Conservation (phyloP, 2,329 filamentous ascomycete genomes). For the Pezicula rhizophila region DNA sequence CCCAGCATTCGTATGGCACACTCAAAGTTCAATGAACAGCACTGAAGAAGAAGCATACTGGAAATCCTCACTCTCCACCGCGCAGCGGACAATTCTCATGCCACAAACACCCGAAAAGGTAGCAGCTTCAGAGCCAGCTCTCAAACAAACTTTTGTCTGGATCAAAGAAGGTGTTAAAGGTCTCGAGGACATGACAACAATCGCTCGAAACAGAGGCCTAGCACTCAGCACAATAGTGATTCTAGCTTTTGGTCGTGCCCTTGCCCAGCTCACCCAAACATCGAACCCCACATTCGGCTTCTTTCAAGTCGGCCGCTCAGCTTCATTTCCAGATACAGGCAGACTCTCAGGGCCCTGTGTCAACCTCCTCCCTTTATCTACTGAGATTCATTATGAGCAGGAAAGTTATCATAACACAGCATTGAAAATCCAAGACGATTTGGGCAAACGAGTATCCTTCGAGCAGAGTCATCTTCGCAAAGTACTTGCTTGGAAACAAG, state of each 20-base stretch:
- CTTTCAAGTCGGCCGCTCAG: slow-evolving; percentile 3
- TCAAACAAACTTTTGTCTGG: background rate
- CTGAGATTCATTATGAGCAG: background rate
- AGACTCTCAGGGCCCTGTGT: background rate
- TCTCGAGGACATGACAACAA: background rate
- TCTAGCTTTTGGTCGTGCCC: slow-evolving; percentile 1
- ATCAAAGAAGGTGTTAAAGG: background rate
- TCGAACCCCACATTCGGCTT: slow-evolving; percentile 1
- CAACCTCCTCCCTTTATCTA: slow-evolving; percentile 1
- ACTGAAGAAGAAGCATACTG: background rate
- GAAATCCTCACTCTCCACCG: background rate
- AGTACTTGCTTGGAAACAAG: background rate
- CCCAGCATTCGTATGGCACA: background rate
- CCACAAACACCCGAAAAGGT: background rate
- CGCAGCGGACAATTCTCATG: background rate
- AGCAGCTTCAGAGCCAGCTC: background rate
- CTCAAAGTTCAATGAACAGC: background rate
- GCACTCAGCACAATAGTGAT: slow-evolving; percentile 1
- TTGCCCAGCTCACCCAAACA: background rate
- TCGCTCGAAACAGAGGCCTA: background rate
- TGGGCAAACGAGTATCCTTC: background rate
- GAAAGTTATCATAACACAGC: background rate
- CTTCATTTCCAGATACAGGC: background rate
- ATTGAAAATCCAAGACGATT: background rate
- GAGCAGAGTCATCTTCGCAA: slow-evolving; percentile 2